phyloP scores from a whole-genome alignment of 73 alveolate species.

The Uronychia binucleata region DNA sequence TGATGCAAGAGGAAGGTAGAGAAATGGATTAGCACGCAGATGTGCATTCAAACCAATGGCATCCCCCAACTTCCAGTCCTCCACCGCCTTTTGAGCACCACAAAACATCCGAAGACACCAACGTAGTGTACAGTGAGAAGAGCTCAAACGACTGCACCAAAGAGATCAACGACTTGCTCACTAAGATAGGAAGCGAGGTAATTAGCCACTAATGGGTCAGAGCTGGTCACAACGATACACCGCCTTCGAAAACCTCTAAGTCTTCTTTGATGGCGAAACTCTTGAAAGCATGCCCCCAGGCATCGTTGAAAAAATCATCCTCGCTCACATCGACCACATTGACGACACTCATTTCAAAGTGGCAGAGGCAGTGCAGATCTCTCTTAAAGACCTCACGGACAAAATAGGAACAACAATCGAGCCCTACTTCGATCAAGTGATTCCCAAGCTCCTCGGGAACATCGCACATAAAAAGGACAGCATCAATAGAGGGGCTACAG shows the following conservation, averaged over 20 bases:
- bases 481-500: background rate
- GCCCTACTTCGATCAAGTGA: background rate
- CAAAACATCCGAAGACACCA: too few relatives aligned
- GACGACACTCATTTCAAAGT: slow-evolving; percentile 38
- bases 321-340: slow-evolving; percentile 36
- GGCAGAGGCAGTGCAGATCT: slow-evolving; percentile 4
- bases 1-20: too few relatives aligned
- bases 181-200: background rate
- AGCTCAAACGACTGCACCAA: background rate
- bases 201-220: background rate
- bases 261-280: background rate
- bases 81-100: too few relatives aligned
- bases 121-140: background rate
- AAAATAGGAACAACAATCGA: background rate
- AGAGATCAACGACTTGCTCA: background rate
- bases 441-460: background rate
- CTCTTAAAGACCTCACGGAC: background rate
- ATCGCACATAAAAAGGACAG: background rate
- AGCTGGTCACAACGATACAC: background rate
- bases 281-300: background rate
- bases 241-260: background rate
- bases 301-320: slow-evolving; percentile 19
- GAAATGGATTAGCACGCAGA: background rate
- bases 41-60: background rate
- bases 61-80: background rate